Evolutionary conservation across 108 stramenopile genomes (phyloP).

Genomic region (Stephanodiscus triporus): DNA sequence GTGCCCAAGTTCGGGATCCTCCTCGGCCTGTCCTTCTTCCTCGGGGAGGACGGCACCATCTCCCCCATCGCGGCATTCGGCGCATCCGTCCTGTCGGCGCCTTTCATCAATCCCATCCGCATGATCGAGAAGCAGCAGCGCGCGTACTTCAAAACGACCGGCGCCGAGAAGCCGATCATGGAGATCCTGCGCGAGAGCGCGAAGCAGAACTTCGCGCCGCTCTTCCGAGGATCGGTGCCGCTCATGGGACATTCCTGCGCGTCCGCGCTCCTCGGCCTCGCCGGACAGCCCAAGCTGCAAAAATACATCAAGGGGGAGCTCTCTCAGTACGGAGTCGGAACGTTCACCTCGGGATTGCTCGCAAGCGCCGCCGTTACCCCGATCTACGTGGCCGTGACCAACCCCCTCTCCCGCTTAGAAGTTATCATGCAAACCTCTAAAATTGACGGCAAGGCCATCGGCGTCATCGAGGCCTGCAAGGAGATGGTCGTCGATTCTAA

Average conservation of each 20-base stretch:
- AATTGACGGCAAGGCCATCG: constrained; percentile 87
- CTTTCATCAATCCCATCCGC: constrained; percentile 93
- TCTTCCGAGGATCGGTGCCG: constrained; percentile 91
- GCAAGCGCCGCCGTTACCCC: constrained; percentile 84
- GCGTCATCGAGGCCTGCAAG: constrained; percentile 75
- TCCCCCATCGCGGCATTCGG: constrained; percentile 80
- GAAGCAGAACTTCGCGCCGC: constrained; percentile 79
- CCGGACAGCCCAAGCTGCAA: constrained; percentile 91
- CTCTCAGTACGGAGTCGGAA: constrained; percentile 59
- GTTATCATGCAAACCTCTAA: constrained; percentile 94
- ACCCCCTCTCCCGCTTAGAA: constrained; percentile 87
- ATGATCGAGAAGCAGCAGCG: constrained; percentile 97
- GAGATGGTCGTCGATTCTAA: constrained; percentile 80
- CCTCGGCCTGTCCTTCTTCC: constrained; percentile 85
- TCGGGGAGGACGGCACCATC: constrained; percentile 83
- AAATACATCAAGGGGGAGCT: constrained; percentile 87
- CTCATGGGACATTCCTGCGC: constrained; percentile 93
- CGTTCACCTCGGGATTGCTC: constrained; percentile 81
- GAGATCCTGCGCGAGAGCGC: constrained; percentile 86
- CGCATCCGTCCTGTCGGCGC: constrained; percentile 82
- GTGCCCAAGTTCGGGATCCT: constrained; percentile 92
- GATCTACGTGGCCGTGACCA: constrained; percentile 92
- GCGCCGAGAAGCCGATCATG: constrained; percentile 81
- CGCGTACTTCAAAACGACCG: constrained; percentile 87
- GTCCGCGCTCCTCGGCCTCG: constrained; percentile 86